Base-by-base conservation (phyloP, 768 basidiomycete species). In the Tricholomella constricta region DNA sequence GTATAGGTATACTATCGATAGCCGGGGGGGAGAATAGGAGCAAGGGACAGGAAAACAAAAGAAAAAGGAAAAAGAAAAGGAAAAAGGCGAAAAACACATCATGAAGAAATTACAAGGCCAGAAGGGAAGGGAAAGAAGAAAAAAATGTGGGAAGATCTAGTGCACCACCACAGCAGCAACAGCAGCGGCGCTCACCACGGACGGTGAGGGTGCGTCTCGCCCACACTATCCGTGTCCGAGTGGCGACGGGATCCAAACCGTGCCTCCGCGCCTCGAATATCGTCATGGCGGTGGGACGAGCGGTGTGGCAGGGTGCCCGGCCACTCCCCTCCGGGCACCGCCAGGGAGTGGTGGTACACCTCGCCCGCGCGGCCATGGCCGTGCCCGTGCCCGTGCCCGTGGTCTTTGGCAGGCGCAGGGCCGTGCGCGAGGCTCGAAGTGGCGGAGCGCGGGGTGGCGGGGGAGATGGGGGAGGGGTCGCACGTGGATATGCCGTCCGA, bases 381-480 rank as follows among this genome's bases (percentile, higher is more conserved):
- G 11, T 32, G 50, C 7, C 36, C 31, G 4, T 35, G 35, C 17
- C 45, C 23, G 17, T 48, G 38, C 7, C 12, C 14, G 23, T 32
- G 10, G 5, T 57, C 56, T 19, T 62, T 60, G 1, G 4, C 25
- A 14, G n/a, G 54, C n/a, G 43, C 10, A 26, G 35, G 27, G 40
- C 41, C n/a, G 47, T 36, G 38, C 19, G 29, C 3, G 38, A 51
- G 54, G 26, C 59, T 62, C 50, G 73, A 72, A 26, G 63, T 57
- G 19, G 68, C 66, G 15, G 81, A 83, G 45, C 73, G 79, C 34
- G 83, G 82, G 9, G 83, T 84, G 2, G 72, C 71, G 9, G 83
- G 83, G 10, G 81, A 80, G 15, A 80, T 69, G 5, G 83, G 82
- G 10, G 83, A 85, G 3, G 77, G 69, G 45, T 75, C 77, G 22